phyloP scores from a whole-genome alignment of 225 moss, liverwort and hornwort genomes.

The Lunularia cruciata region DNA sequence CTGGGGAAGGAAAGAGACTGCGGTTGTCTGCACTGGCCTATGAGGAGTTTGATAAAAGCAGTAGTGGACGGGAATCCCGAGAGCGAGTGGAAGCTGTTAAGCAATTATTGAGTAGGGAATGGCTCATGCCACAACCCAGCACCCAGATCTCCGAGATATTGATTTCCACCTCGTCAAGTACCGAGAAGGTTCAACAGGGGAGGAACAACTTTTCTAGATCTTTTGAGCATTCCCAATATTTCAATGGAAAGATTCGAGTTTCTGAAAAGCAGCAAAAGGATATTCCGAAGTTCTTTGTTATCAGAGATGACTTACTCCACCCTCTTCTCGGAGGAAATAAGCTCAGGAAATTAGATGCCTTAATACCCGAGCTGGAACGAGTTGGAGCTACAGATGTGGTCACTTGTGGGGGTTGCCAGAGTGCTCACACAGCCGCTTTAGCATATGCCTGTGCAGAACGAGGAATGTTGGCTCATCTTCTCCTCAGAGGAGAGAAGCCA shows the following conservation, averaged over 20 bases:
- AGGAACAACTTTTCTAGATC: no score
- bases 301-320: conserved; percentile 80
- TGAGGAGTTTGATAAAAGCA: background rate
- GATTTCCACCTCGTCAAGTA: background rate
- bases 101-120: conserved; percentile 26
- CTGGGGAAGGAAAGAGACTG: background rate
- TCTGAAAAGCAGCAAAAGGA: background rate
- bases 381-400: conserved; percentile 71
- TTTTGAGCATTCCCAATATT: background rate
- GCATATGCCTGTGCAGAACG: conserved; percentile 84
- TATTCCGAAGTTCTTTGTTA: conserved; percentile 48
- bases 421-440: conserved; percentile 96
- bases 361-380: conserved; percentile 58
- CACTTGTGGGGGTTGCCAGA: conserved; percentile 95
- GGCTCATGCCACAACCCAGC: conserved; percentile 35
- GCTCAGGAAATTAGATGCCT: conserved; percentile 81
- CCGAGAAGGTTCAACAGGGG: background rate
- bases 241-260: conserved; percentile 1
- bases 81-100: conserved; percentile 6
- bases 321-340: conserved; percentile 89
- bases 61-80: background rate
- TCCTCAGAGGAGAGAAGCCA: conserved; percentile 87
- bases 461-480: conserved; percentile 76
- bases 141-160: conserved; percentile 33
- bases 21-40: background rate